A percentile compares a stretch with the other conserved stretches of the same genome.
Evolutionary conservation across 1,284 basidiomycete species (phyloP).

Genomic region (Taiwanofungus camphoratus): DNA sequence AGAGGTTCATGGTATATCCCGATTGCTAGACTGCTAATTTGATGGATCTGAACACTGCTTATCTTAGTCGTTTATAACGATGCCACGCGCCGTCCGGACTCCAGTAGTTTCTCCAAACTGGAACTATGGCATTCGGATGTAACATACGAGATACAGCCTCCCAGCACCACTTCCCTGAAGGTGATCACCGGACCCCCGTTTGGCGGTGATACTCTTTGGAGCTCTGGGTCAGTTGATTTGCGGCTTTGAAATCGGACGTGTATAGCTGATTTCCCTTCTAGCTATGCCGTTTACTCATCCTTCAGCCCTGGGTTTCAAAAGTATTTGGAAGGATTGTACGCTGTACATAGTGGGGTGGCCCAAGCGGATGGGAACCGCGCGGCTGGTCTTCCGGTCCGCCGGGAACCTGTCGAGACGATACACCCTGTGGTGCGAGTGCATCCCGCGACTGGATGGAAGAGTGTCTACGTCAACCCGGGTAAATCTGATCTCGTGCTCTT

Average conservation of each 20-base stretch:
- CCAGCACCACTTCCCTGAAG: constrained; percentile 65
- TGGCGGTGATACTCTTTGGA: constrained; percentile 70
- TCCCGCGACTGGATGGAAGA: constrained; percentile 80
- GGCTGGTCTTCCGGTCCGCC: constrained; percentile 58
- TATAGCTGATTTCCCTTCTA: constrained; percentile 24
- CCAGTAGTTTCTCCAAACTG: constrained; percentile 63
- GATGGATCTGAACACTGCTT: constrained; percentile 5
- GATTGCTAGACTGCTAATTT: not conserved
- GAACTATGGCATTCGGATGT: constrained; percentile 86
- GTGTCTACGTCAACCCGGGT: constrained; percentile 68
- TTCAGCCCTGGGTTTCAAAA: constrained; percentile 61
- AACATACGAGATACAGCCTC: constrained; percentile 73
- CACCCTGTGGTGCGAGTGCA: constrained; percentile 70
- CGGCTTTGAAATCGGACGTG: not conserved
- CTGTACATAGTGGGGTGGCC: constrained; percentile 62
- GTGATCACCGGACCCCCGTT: constrained; percentile 56
- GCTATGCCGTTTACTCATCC: constrained; percentile 65
- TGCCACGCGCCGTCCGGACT: constrained; percentile 61
- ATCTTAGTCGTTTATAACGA: constrained; percentile 63
- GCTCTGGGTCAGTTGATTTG: constrained; percentile 46
- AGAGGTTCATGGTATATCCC: constrained; percentile 66
- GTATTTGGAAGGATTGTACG: constrained; percentile 60
- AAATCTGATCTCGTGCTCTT: constrained; percentile 5
- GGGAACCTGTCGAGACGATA: constrained; percentile 63
- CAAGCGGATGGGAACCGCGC: constrained; percentile 65